phyloP scores from a whole-genome alignment of 345 rosid species.

The Populus alba region DNA sequence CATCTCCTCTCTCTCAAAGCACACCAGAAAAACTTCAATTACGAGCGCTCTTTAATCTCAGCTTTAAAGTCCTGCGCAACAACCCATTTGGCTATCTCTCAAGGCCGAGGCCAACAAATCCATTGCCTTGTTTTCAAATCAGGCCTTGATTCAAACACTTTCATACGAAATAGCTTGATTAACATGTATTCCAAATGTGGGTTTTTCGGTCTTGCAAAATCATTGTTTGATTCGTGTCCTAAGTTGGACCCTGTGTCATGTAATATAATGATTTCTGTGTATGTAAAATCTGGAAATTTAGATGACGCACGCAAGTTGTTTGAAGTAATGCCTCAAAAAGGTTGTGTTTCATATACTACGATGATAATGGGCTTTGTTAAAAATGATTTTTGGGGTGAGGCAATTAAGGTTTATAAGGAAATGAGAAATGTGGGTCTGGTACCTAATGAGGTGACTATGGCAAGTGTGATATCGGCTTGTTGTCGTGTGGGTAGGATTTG shows the following conservation, averaged over 20 bases:
- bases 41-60: constrained; percentile 50
- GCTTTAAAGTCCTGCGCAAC: constrained; percentile 58
- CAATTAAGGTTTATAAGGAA: constrained; percentile 47
- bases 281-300: constrained; percentile 41
- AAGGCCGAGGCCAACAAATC: constrained; percentile 39
- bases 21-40: not conserved
- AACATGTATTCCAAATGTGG: constrained; percentile 73
- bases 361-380: constrained; percentile 66
- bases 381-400: constrained; percentile 46
- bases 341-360: constrained; percentile 60
- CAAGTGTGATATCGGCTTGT: constrained; percentile 52
- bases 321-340: constrained; percentile 55
- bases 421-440: constrained; percentile 52
- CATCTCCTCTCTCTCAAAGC: not conserved
- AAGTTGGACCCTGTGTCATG: constrained; percentile 50
- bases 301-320: constrained; percentile 56
- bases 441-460: constrained; percentile 59
- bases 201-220: constrained; percentile 47
- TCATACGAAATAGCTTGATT: constrained; percentile 61
- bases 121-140: constrained; percentile 53
- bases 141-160: constrained; percentile 59
- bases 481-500: constrained; percentile 50
- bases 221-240: constrained; percentile 34
- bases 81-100: constrained; percentile 28
- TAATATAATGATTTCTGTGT: constrained; percentile 68